Evolutionary conservation across 768 basidiomycete genomes (phyloP).

Genomic region (Dentipellis fragilis): DNA sequence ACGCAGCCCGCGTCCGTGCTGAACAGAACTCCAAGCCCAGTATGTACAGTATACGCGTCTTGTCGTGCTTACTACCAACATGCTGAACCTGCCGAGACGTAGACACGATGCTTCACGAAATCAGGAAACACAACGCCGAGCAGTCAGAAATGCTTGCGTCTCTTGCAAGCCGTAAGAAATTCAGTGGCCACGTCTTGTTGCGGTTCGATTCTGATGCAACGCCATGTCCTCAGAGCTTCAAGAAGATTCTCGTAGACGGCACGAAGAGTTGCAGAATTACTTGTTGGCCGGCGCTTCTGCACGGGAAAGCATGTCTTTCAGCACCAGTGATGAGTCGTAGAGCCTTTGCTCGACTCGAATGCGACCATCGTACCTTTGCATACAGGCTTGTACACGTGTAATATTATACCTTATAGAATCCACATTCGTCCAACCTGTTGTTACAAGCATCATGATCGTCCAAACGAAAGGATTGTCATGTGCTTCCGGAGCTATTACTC

Average conservation of each 20-base stretch:
- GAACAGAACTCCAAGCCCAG: background rate
- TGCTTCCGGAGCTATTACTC: too few relatives aligned
- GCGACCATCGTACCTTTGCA: too few relatives aligned
- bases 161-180: background rate
- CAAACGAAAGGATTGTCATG: too few relatives aligned
- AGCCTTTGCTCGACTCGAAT: too few relatives aligned
- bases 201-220: background rate
- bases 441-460: too few relatives aligned
- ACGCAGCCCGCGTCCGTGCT: background rate
- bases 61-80: background rate
- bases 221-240: constrained; percentile 4
- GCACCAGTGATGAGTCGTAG: background rate
- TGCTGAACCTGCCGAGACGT: background rate
- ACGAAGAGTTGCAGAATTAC: constrained; percentile 9
- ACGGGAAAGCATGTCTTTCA: constrained; percentile 11
- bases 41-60: background rate
- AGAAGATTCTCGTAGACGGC: constrained; percentile 10
- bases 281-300: constrained; percentile 13
- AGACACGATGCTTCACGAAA: background rate
- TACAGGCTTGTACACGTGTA: too few relatives aligned
- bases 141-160: background rate
- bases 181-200: background rate
- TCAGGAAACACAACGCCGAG: background rate
- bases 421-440: too few relatives aligned
- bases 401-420: too few relatives aligned